Percentiles rank a stretch among this genome's conserved stretches.
Conservation (phyloP, 352 stramenopile genomes). For the Blastocystis sp. region DNA sequence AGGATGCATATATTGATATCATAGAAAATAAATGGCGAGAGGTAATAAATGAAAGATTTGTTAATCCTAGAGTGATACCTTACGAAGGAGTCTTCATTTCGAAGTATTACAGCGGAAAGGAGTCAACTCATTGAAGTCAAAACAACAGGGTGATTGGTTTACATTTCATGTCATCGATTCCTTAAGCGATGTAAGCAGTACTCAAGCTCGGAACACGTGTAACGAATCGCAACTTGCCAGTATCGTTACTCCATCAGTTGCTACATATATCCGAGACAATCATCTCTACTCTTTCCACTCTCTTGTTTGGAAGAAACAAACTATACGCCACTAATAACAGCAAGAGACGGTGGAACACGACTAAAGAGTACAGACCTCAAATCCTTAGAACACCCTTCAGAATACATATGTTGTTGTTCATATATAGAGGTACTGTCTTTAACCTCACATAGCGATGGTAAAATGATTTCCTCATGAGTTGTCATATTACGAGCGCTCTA, state of each 20-base stretch:
- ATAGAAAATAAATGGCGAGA: conserved; percentile 76
- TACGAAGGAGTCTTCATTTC: conserved; percentile 14
- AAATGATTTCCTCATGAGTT: conserved; percentile 18
- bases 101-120: conserved; percentile 26
- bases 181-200: conserved; percentile 21
- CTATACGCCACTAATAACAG: not conserved
- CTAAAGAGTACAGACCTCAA: not conserved
- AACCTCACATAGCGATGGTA: not conserved
- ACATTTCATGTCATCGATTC: not conserved
- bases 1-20: conserved; percentile 76
- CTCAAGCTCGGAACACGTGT: not conserved
- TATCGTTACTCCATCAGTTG: conserved; percentile 16
- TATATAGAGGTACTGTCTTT: not conserved
- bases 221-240: not conserved
- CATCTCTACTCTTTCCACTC: conserved; percentile 18
- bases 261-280: not conserved
- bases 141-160: not conserved
- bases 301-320: not conserved
- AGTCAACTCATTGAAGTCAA: not conserved
- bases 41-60: not conserved
- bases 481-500: not conserved
- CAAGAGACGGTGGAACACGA: not conserved
- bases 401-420: not conserved
- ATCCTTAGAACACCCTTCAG: not conserved
- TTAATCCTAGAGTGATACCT: not conserved